Evolutionary conservation across 176 grass and related monocot genomes (phyloP).

Genomic region (Aegilops sharonensis): DNA sequence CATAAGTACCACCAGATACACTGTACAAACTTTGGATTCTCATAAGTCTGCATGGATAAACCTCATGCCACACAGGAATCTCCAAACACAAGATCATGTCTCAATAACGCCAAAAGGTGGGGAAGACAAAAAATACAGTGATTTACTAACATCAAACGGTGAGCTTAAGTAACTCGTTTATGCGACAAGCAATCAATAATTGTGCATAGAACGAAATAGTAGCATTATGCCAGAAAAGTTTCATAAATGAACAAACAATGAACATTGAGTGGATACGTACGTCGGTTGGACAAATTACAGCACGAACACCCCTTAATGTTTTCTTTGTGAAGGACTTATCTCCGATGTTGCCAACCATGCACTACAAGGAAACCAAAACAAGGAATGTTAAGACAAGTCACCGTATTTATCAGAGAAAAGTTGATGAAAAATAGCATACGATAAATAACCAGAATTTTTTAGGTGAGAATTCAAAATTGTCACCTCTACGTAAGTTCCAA

Average conservation of each 20-base stretch:
- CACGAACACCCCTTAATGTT: conserved; percentile 63
- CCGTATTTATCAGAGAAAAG: neutral
- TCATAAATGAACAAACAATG: neutral
- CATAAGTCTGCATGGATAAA: neutral
- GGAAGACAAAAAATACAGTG: neutral
- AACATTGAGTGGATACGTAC: conserved; percentile 48
- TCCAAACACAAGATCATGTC: neutral
- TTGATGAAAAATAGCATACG: neutral
- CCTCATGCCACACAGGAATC: neutral
- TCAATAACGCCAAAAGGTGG: neutral
- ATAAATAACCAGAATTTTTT: neutral
- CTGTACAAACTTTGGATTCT: neutral
- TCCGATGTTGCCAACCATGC: conserved; percentile 63
- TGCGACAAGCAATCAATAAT: neutral
- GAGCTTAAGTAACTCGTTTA: neutral
- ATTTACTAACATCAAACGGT: neutral
- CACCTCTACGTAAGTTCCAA: conserved; percentile 94
- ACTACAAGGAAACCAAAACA: conserved; percentile 35
- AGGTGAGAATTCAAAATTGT: neutral
- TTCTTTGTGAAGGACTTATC: conserved; percentile 75
- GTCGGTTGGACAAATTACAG: conserved; percentile 70
- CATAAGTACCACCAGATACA: neutral
- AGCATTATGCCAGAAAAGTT: neutral
- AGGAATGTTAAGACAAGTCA: conserved; percentile 1
- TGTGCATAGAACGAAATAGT: neutral